These are phyloP conservation scores for Massariosphaeria phaeospora DNA, from an alignment of 495 filamentous ascomycete genomes.

Conservation along the genomic window DNA sequence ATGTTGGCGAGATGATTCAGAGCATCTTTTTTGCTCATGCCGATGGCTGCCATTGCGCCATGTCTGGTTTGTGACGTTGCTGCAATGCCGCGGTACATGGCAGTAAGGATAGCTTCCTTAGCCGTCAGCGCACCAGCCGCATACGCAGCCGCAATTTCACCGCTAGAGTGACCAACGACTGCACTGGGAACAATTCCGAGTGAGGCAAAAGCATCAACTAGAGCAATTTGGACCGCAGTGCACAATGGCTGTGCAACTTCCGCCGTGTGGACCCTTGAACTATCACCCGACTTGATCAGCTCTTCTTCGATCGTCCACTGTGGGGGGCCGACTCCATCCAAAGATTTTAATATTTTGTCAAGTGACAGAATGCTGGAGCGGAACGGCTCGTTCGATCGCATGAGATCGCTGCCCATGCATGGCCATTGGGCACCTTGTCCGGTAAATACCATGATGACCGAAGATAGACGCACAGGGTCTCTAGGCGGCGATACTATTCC, in stretches of 20 bases:
- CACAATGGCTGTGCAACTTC: slow-evolving; percentile 22
- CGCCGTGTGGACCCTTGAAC: background rate
- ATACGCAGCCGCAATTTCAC: slow-evolving; percentile 17
- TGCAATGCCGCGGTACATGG: slow-evolving; percentile 8
- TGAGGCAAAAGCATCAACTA: background rate
- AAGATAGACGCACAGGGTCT: background rate
- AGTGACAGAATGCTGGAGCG: background rate
- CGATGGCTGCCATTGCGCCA: slow-evolving; percentile 17
- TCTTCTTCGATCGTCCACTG: slow-evolving; percentile 4
- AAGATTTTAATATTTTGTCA: background rate
- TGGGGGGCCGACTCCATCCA: no score
- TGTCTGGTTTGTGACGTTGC: background rate
- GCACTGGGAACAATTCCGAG: background rate
- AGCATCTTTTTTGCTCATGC: background rate
- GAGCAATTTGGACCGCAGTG: slow-evolving; percentile 18
- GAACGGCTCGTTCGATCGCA: background rate
- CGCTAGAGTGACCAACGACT: slow-evolving; percentile 14
- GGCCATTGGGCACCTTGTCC: slow-evolving; percentile 29
- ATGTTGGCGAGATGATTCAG: background rate
- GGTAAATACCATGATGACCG: slow-evolving; percentile 20
- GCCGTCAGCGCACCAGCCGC: slow-evolving; percentile 9
- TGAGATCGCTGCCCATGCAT: background rate
- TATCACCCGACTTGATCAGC: background rate
- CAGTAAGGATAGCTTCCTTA: slow-evolving; percentile 1
- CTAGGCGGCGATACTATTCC: background rate